phyloP scores from a whole-genome alignment of 495 filamentous ascomycete species.

The Umbilicaria muhlenbergii region DNA sequence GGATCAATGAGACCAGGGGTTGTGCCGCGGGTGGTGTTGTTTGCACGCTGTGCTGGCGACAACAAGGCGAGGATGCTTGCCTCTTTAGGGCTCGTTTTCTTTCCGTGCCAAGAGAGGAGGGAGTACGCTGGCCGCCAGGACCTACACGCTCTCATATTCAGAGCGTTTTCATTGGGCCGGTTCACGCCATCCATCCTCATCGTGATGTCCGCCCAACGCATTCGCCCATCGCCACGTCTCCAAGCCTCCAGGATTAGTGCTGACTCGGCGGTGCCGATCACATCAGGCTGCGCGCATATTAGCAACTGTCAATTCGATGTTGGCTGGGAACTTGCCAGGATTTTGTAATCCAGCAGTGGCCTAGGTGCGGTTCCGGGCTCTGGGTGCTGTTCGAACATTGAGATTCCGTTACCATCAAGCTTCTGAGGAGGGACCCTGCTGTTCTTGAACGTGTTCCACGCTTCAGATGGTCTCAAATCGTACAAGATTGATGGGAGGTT shows the following conservation, averaged over 20 bases:
- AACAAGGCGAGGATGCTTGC: too few relatives aligned
- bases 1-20: slow-evolving; percentile 18
- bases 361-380: not conserved
- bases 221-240: too few relatives aligned
- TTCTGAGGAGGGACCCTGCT: not conserved
- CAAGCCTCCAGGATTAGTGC: too few relatives aligned
- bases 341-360: slow-evolving; percentile 2
- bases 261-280: too few relatives aligned
- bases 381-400: slow-evolving; percentile 1
- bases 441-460: not conserved
- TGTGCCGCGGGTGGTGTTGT: slow-evolving; percentile 17
- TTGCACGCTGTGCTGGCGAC: too few relatives aligned
- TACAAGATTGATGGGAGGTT: slow-evolving; percentile 4
- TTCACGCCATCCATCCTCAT: not conserved
- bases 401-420: not conserved
- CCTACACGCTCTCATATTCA: not conserved
- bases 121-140: not conserved
- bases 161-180: not conserved
- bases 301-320: not conserved
- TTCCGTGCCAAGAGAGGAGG: slow-evolving; percentile 2
- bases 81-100: too few relatives aligned
- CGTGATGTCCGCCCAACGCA: too few relatives aligned
- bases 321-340: not conserved
- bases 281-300: too few relatives aligned
- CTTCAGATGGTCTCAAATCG: not conserved